Base-by-base conservation (phyloP, 495 filamentous ascomycete species). In the Daldinia caldariorum region DNA sequence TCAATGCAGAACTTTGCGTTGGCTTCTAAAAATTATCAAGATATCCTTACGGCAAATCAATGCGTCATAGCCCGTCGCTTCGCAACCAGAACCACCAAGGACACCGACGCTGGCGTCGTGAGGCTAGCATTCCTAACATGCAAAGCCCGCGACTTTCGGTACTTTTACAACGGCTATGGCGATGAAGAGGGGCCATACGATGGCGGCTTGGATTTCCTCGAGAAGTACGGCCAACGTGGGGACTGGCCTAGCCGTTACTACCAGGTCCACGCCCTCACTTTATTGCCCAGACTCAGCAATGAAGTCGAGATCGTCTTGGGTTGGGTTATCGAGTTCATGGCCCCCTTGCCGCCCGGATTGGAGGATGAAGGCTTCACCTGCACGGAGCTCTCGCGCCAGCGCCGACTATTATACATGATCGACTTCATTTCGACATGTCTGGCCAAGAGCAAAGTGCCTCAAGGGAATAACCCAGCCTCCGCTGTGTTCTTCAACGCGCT, bases 61-160 rank as follows among this genome's bases (percentile, higher is more conserved):
- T 1, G 53, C 16, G 6, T 32, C 0, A 69, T 69, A 1, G 43
- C 59, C 18, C 59, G 45, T 13, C 6, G n/a, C 4, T 22, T 62
- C 3, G 59, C 59, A 0, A 22, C 38, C 1, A 35, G 0, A 10
- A 13, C 51, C 13, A 53, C 58, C 22, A 37, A 20, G 3, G 57
- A 63, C 20, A 43, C 51, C n/a, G 53, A 69, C 16, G 50, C 53
- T 4, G 29, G 43, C 9, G 9, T 69, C 12, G 3, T 56, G 22
- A 58, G 18, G 13, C 13, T 69, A 14, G 66, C 66, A 0, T 69
- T 69, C 32, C 37, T 58, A 13, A 32, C 59, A 12, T 69, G 58
- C 8, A 5, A 63, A 14, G 53, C 53, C 41, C 43, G 9, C 1
- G 18, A 22, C 18, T 47, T 47, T 8, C 3, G 0, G 5, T 22